A percentile compares a stretch with the other conserved stretches of the same genome.
These are phyloP conservation scores for Veloboletus limbatus DNA, from an alignment of 1,284 basidiomycete species.

Conservation along the genomic window DNA sequence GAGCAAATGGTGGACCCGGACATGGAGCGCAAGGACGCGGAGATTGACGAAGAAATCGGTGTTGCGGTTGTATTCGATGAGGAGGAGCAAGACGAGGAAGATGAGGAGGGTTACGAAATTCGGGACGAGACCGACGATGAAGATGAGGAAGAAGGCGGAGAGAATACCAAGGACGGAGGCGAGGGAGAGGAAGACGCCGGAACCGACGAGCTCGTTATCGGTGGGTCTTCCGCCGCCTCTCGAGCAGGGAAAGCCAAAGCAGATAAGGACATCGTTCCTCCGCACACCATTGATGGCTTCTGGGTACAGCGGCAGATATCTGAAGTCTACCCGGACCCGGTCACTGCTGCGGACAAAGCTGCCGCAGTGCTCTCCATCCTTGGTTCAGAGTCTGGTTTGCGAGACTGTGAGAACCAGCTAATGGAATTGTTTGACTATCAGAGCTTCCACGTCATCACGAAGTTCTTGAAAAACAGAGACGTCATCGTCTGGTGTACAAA, in stretches of 20 bases:
- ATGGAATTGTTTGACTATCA: conserved; percentile 98
- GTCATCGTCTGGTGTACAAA: conserved; percentile 98
- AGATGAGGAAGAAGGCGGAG: conserved; percentile 59
- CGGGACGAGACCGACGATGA: conserved; percentile 78
- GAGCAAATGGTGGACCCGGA: conserved; percentile 74
- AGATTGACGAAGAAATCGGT: conserved; percentile 90
- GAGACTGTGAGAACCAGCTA: conserved; percentile 95
- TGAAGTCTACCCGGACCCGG: conserved; percentile 89
- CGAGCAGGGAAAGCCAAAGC: conserved; percentile 47
- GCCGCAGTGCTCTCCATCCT: conserved; percentile 84
- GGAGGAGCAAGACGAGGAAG: conserved; percentile 89
- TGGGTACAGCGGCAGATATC: conserved; percentile 97
- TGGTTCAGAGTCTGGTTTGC: conserved; percentile 83
- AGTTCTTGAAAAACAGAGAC: conserved; percentile 94
- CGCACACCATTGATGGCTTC: conserved; percentile 93
- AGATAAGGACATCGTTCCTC: conserved; percentile 81
- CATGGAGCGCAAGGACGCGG: conserved; percentile 72
- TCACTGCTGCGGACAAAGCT: conserved; percentile 93
- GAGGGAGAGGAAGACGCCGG: conserved; percentile 47
- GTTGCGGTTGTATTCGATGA: conserved; percentile 97
- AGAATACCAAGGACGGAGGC: conserved; percentile 42
- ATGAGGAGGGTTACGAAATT: conserved; percentile 82
- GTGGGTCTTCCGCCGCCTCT: conserved; percentile 49
- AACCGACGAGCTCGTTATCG: conserved; percentile 72
- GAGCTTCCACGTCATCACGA: conserved; percentile 88